phyloP scores from a whole-genome alignment of 2,329 filamentous ascomycete genomes.

The Ramularia endophylla region DNA sequence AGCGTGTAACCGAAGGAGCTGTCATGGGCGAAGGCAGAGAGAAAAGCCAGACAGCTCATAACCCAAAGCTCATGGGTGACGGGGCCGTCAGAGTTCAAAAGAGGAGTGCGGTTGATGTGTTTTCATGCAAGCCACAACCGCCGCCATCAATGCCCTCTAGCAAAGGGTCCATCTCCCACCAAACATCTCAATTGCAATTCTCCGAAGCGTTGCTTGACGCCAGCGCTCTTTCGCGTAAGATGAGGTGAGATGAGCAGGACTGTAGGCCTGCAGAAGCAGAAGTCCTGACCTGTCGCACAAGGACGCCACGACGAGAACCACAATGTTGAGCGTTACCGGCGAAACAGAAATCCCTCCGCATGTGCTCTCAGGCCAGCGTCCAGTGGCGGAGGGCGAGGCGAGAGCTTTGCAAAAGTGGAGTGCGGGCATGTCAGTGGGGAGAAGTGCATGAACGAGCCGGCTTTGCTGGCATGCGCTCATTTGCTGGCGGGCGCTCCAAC shows the following conservation, averaged over 20 bases:
- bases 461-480: constrained; percentile 24
- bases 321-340: too few relatives aligned
- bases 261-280: too few relatives aligned
- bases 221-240: too few relatives aligned
- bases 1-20: constrained; percentile 20
- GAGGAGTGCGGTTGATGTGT: constrained; percentile 20
- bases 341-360: too few relatives aligned
- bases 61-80: background rate
- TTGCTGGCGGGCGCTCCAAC: constrained; percentile 8
- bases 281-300: too few relatives aligned
- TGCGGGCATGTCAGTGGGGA: constrained; percentile 3
- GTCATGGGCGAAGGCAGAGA: constrained; percentile 8
- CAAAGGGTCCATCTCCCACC: constrained; percentile 6
- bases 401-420: too few relatives aligned
- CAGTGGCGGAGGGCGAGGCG: too few relatives aligned
- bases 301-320: too few relatives aligned
- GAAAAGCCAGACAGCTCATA: background rate
- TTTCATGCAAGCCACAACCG: constrained; percentile 14
- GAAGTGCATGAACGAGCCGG: constrained; percentile 17
- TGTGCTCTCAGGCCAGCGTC: too few relatives aligned
- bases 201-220: too few relatives aligned
- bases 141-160: constrained; percentile 1
- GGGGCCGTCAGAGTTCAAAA: background rate
- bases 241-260: too few relatives aligned
- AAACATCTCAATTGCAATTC: too few relatives aligned